Evolutionary conservation across 805 yeast species (phyloP).

Genomic region (Starmerella sirachaensis): DNA sequence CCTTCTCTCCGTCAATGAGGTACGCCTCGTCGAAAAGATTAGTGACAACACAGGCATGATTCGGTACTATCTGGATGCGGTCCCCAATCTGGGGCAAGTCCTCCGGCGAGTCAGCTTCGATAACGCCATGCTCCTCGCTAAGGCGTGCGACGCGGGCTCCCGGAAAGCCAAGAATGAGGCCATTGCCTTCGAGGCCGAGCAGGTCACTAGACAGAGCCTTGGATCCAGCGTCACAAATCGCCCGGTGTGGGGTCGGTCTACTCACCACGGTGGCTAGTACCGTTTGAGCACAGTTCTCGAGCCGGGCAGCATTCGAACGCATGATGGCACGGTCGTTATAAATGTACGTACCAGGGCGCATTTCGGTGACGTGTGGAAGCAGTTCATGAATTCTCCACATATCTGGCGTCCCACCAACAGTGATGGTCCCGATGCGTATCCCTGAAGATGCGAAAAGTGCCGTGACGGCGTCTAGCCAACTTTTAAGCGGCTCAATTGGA

Average conservation of each 20-base stretch:
- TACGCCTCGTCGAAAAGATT: conserved; percentile 12
- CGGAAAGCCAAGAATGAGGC: conserved; percentile 11
- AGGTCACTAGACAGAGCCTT: conserved; percentile 14
- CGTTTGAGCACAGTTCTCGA: conserved; percentile 16
- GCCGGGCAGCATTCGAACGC: conserved; percentile 6
- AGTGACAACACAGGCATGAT: conserved; percentile 17
- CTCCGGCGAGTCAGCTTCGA: conserved; percentile 13
- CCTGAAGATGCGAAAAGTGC: conserved; percentile 5
- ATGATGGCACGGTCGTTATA: conserved; percentile 16
- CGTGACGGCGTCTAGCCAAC: conserved; percentile 9
- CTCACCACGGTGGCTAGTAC: conserved; percentile 15
- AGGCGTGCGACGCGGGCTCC: conserved; percentile 10
- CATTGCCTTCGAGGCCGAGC: conserved; percentile 11
- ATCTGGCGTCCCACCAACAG: conserved; percentile 18
- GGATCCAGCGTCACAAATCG: conserved; percentile 16
- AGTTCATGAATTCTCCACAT: conserved; percentile 16
- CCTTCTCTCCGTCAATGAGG: conserved; percentile 6
- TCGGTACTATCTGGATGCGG: conserved; percentile 13
- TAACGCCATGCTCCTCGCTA: conserved; percentile 19
- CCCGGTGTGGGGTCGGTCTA: conserved; percentile 14
- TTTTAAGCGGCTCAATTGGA: conserved; percentile 1
- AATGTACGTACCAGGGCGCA: conserved; percentile 17
- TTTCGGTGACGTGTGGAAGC: conserved; percentile 11
- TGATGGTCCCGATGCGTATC: conserved; percentile 5
- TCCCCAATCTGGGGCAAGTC: conserved; percentile 15